Evolutionary conservation across 345 rosid genomes (phyloP).

Genomic region (Linum trigynum): DNA sequence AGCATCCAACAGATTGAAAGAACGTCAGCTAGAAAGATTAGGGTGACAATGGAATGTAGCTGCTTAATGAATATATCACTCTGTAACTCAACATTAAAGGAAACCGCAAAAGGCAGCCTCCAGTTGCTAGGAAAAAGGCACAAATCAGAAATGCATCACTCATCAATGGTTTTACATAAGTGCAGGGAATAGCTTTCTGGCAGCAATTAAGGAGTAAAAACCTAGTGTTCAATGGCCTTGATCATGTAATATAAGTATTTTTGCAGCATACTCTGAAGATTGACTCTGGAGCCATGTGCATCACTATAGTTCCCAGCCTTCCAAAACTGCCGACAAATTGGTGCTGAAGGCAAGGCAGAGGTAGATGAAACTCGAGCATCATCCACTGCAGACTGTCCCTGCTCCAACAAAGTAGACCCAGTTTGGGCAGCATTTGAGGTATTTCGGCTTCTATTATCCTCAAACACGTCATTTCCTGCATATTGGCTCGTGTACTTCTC

Average conservation of each 20-base stretch:
- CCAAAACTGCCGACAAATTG: constrained; percentile 90
- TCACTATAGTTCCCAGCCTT: constrained; percentile 68
- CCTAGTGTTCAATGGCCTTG: background rate
- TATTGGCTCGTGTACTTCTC: constrained; percentile 18
- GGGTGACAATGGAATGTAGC: background rate
- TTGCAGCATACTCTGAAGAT: constrained; percentile 47
- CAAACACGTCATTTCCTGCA: constrained; percentile 33
- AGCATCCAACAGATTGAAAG: constrained; percentile 11
- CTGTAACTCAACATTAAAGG: background rate
- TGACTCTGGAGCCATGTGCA: constrained; percentile 37
- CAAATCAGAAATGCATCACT: background rate
- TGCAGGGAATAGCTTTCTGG: background rate
- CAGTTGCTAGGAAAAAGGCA: background rate
- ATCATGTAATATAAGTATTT: background rate
- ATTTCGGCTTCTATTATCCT: constrained; percentile 46
- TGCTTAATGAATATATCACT: constrained; percentile 7
- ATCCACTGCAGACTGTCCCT: constrained; percentile 55
- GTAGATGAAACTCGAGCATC: constrained; percentile 58
- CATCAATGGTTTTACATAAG: background rate
- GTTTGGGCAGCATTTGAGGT: constrained; percentile 40
- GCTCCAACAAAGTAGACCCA: constrained; percentile 58
- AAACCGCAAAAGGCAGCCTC: background rate
- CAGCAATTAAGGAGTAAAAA: constrained; percentile 1
- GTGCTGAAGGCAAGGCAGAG: constrained; percentile 49
- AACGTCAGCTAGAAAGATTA: background rate